Evolutionary conservation across 768 basidiomycete species (phyloP).

Genomic region (Russula emetica): DNA sequence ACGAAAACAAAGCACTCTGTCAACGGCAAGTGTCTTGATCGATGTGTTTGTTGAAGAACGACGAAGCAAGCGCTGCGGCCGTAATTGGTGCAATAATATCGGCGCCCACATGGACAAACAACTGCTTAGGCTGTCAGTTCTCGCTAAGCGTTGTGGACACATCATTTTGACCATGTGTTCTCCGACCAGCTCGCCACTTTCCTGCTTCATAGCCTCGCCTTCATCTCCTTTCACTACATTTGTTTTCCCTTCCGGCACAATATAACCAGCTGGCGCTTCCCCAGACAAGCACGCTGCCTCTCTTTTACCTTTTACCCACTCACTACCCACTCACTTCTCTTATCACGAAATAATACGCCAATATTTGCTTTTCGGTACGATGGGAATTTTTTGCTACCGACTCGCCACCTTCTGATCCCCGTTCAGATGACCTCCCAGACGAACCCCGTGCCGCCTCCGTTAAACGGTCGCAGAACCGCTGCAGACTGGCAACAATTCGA

Average conservation of each 20-base stretch:
- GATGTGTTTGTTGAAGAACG: conserved; percentile 1
- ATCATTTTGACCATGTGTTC: conserved; percentile 17
- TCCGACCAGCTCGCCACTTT: conserved; percentile 16
- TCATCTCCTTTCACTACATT: background rate
- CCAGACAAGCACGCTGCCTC: background rate
- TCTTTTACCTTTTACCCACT: background rate
- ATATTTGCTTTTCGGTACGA: background rate
- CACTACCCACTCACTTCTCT: background rate
- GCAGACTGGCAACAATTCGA: conserved; percentile 11
- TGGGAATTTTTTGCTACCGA: background rate
- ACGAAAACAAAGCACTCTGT: background rate
- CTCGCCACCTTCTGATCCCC: background rate
- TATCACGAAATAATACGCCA: background rate
- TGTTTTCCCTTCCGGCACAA: background rate
- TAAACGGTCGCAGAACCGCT: background rate
- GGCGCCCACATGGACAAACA: conserved; percentile 48
- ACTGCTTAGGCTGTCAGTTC: conserved; percentile 35
- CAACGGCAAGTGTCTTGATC: conserved; percentile 18
- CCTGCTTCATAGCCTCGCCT: background rate
- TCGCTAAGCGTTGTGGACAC: conserved; percentile 17
- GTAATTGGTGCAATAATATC: conserved; percentile 32
- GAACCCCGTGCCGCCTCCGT: background rate
- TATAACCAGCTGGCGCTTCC: conserved; percentile 6
- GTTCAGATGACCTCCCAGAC: conserved; percentile 4
- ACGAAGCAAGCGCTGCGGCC: conserved; percentile 15